Conservation (phyloP, 768 basidiomycete genomes). For the Mycena vulgaris region DNA sequence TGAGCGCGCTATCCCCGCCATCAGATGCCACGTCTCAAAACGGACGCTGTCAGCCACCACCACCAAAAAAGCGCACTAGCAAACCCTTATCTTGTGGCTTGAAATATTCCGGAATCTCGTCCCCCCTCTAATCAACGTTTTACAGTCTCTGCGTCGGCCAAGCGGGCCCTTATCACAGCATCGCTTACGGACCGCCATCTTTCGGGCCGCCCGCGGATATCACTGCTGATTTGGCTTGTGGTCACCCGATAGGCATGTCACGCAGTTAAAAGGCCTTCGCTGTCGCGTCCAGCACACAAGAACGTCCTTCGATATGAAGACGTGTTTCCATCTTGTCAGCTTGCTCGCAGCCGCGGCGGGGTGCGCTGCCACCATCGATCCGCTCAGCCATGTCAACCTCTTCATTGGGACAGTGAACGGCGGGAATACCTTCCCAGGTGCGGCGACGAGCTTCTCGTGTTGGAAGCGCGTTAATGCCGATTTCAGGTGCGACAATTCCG, state of each 20-base stretch:
- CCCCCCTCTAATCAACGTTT: too few species aligned
- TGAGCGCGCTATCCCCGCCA: too few species aligned
- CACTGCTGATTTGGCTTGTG: not conserved
- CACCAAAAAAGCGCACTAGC: too few species aligned
- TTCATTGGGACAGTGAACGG: slow-evolving; percentile 79
- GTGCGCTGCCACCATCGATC: slow-evolving; percentile 22
- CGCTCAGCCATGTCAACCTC: slow-evolving; percentile 58
- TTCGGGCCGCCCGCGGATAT: slow-evolving; percentile 13
- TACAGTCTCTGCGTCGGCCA: too few species aligned
- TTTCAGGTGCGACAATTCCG: slow-evolving; percentile 71
- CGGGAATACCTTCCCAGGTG: slow-evolving; percentile 78
- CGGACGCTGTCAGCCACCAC: too few species aligned
- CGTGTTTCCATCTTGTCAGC: not conserved
- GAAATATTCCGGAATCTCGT: too few species aligned
- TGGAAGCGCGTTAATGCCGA: slow-evolving; percentile 6
- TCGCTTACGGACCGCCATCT: too few species aligned
- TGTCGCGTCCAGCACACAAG: not conserved
- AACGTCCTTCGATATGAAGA: slow-evolving; percentile 15
- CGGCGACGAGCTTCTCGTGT: slow-evolving; percentile 14
- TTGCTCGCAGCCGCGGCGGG: slow-evolving; percentile 8
- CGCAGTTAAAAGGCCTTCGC: slow-evolving; percentile 10
- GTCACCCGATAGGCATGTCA: slow-evolving; percentile 6
- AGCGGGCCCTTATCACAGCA: too few species aligned
- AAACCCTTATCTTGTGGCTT: too few species aligned
- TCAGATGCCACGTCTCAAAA: too few species aligned